These are phyloP conservation scores for Saturnispora halmiae DNA, from an alignment of 805 yeast genomes.

Conservation along the genomic window DNA sequence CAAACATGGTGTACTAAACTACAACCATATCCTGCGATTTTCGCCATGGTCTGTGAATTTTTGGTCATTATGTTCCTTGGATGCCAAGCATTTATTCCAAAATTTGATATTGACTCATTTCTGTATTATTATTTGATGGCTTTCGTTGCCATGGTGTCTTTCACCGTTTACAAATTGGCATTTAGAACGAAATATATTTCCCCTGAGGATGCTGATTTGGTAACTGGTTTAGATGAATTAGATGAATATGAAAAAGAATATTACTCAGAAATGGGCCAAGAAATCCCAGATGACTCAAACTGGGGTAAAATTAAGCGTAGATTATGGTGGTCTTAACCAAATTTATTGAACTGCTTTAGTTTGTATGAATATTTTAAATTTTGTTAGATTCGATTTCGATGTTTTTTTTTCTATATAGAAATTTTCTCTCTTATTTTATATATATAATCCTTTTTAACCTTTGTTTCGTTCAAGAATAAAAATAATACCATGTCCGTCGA, in stretches of 20 bases:
- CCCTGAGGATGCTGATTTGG: constrained; percentile 39
- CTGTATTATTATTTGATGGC: constrained; percentile 37
- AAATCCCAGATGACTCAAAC: not conserved
- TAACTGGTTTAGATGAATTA: constrained; percentile 37
- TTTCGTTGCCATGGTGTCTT: constrained; percentile 32
- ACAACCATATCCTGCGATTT: constrained; percentile 27
- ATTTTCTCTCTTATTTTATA: no score
- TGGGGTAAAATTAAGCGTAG: constrained; percentile 2
- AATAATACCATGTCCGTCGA: constrained; percentile 26
- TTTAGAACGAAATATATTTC: constrained; percentile 32
- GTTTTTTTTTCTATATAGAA: no score
- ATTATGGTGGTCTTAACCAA: constrained; percentile 11
- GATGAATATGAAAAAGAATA: constrained; percentile 38
- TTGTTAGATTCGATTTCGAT: no score
- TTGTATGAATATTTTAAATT: no score
- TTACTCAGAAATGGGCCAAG: constrained; percentile 15
- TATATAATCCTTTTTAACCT: no score
- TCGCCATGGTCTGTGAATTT: constrained; percentile 26
- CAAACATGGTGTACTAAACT: constrained; percentile 41
- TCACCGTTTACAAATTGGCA: constrained; percentile 30
- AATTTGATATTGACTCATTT: constrained; percentile 33
- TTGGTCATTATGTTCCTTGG: constrained; percentile 33
- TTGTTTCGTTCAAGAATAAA: not conserved
- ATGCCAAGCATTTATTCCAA: constrained; percentile 32
- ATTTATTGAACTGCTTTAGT: no score